Base-by-base conservation (phyloP, 345 rosid species). In the Arabis hirsuta region DNA sequence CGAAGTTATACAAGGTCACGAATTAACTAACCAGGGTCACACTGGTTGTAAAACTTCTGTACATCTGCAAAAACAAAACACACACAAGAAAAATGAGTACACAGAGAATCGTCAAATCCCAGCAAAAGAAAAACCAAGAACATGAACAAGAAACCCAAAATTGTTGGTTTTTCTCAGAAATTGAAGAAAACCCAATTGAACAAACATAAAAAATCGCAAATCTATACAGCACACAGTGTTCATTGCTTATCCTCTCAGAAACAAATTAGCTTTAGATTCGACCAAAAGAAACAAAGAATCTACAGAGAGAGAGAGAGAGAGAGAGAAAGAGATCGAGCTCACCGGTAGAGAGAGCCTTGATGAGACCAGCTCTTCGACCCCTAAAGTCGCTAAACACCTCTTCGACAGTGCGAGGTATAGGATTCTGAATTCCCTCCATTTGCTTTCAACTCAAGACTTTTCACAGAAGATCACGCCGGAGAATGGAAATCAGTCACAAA, bases 261-360 rank as follows among this genome's bases (percentile, higher is more conserved):
- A 50, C 29, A 74, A 62, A 66, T 5, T 12, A 74, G 20, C 53
- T 65, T 38, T 12, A 36, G 77, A 73, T 55, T 66, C 20, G 41
- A 4, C 3, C 36, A 55, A 55, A 38, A 47, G 12, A 60, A 39
- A 58, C 72, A 42, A 53, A 76, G 55, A 65, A 41, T 19, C 7
- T 12, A 72, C 7, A 65, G 41, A 38, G 50, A 55, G 31, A 56
- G 38, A 38, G 50, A 55, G 31, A 56, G 38, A 38, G 72, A 66
- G 50, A 55, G 31, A 56, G 50, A 55, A 42, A 56, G 38, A 38
- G 72, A 66, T 36, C 7, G 56, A 38, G 45, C 43, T 57, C 0
- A 85, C 92, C 92, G 39, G 87, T 65, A 14, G 90, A 81, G 56
- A 88, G 87, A 73, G 92, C 92, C 67, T 81, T 88, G 75, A 88